Conservation (phyloP, 1,139 yeast genomes). For the Yamadazyma mexicana region DNA sequence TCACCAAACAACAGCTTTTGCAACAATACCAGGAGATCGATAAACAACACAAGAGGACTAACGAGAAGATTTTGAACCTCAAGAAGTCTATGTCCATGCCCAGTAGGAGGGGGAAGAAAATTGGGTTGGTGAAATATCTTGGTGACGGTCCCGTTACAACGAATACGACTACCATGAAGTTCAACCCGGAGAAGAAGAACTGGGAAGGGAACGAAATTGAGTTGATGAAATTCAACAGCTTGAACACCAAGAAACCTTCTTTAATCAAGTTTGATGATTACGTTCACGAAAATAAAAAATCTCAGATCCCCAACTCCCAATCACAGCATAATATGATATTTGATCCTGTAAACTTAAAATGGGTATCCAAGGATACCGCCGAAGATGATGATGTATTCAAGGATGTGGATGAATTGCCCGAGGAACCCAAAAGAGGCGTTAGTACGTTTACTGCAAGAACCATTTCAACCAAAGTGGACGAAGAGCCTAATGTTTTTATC, state of each 20-base stretch:
- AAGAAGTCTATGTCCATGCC: constrained; percentile 18
- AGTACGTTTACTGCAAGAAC: constrained; percentile 40
- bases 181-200: constrained; percentile 47
- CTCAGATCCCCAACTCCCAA: constrained; percentile 1
- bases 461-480: constrained; percentile 25
- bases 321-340: constrained; percentile 54
- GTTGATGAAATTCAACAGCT: constrained; percentile 45
- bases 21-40: constrained; percentile 19
- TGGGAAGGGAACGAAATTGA: constrained; percentile 78
- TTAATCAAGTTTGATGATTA: constrained; percentile 36
- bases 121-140: constrained; percentile 36
- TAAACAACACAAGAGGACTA: constrained; percentile 17
- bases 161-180: constrained; percentile 43
- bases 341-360: constrained; percentile 57
- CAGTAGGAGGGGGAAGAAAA: constrained; percentile 15
- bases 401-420: constrained; percentile 21
- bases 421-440: constrained; percentile 18
- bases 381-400: constrained; percentile 50
- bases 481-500: constrained; percentile 40
- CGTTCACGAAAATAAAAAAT: constrained; percentile 15
- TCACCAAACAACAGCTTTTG: constrained; percentile 16
- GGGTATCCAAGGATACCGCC: constrained; percentile 45
- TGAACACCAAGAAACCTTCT: constrained; percentile 29
- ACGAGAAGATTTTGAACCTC: constrained; percentile 15
- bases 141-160: constrained; percentile 24